These are phyloP conservation scores for Psilocybe cubensis DNA, from an alignment of 768 basidiomycete species.

Conservation along the genomic window DNA sequence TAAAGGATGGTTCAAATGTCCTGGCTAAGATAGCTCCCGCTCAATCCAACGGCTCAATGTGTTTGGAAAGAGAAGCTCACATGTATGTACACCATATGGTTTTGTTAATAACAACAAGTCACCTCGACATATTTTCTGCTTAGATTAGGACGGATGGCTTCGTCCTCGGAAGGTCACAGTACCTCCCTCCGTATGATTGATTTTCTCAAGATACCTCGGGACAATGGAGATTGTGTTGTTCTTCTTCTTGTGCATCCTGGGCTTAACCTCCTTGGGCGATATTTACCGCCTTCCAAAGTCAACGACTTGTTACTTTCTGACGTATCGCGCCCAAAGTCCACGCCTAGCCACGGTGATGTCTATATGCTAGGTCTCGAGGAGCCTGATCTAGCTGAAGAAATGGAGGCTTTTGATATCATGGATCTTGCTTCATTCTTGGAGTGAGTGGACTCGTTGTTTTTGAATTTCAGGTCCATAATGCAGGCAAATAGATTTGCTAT, in stretches of 20 bases:
- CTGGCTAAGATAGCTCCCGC: conserved; percentile 76
- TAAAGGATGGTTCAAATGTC: conserved; percentile 71
- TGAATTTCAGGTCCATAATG: conserved; percentile 1
- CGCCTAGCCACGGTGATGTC: conserved; percentile 48
- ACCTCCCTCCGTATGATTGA: conserved; percentile 63
- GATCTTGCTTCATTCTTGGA: conserved; percentile 79
- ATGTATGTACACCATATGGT: conserved; percentile 47
- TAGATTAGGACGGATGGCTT: conserved; percentile 55
- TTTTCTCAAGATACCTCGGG: conserved; percentile 66
- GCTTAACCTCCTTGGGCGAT: conserved; percentile 68
- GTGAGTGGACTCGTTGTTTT: conserved; percentile 36
- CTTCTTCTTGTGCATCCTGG: conserved; percentile 76
- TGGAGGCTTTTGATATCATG: conserved; percentile 71
- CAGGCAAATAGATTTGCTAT: conserved; percentile 61
- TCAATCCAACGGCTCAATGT: conserved; percentile 74
- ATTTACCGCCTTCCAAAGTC: conserved; percentile 66
- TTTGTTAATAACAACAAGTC: not conserved
- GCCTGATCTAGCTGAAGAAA: conserved; percentile 48
- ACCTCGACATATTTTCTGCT: not conserved
- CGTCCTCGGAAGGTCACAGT: conserved; percentile 53
- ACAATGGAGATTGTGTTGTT: conserved; percentile 69
- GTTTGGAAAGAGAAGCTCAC: conserved; percentile 73
- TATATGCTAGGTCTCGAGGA: conserved; percentile 55
- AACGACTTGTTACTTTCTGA: conserved; percentile 71
- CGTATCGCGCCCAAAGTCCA: conserved; percentile 41